phyloP scores from a whole-genome alignment of 768 basidiomycete species.

The Ramaria rubella region DNA sequence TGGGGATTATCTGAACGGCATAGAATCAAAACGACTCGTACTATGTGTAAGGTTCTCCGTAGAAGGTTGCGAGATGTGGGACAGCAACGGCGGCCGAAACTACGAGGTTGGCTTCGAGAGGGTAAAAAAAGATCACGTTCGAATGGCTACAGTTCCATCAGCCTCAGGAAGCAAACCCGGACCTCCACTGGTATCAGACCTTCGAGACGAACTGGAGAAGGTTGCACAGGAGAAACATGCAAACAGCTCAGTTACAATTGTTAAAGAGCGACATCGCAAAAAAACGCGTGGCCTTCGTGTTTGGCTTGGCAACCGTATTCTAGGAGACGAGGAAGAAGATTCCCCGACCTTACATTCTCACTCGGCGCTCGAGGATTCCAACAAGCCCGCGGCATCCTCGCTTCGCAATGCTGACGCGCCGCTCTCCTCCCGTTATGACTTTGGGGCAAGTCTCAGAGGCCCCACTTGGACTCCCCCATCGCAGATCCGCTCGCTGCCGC shows the following conservation, averaged over 20 bases:
- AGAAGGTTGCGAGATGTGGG: constrained; percentile 80
- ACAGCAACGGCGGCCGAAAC: constrained; percentile 77
- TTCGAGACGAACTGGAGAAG: constrained; percentile 61
- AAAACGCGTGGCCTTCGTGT: constrained; percentile 24
- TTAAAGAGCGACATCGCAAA: constrained; percentile 18
- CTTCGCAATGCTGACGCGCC: constrained; percentile 28
- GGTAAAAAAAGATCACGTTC: constrained; percentile 19
- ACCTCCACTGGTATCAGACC: constrained; percentile 46
- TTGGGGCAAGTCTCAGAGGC: constrained; percentile 33
- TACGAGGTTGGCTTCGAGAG: constrained; percentile 67
- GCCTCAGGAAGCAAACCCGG: constrained; percentile 32
- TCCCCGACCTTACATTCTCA: background rate
- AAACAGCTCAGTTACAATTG: constrained; percentile 13
- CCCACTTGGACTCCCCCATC: background rate
- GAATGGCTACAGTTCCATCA: constrained; percentile 18
- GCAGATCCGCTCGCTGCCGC: background rate
- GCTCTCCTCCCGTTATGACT: constrained; percentile 52
- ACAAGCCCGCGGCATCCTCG: constrained; percentile 11
- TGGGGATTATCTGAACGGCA: constrained; percentile 56
- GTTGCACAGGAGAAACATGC: constrained; percentile 37
- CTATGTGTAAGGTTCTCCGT: constrained; percentile 70
- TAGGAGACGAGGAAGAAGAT: constrained; percentile 12
- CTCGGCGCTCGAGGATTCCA: background rate
- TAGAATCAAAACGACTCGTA: constrained; percentile 69
- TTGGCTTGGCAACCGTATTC: constrained; percentile 16